Evolutionary conservation across 148 eudicot genomes (phyloP).

Genomic region (Vaccinium darrowii): DNA sequence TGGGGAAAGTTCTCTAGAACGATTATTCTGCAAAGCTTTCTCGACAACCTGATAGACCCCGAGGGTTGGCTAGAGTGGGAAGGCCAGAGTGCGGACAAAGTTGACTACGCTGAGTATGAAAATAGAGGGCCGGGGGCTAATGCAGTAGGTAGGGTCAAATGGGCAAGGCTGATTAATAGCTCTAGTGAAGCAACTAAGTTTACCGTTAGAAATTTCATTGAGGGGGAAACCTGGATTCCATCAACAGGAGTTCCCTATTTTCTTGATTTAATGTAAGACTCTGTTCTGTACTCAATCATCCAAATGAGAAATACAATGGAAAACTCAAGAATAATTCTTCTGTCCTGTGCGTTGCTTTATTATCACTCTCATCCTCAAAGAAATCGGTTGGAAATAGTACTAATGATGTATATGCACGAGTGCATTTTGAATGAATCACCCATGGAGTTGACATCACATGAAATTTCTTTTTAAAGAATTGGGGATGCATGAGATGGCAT

Average conservation of each 20-base stretch:
- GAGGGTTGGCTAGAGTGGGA: slow-evolving; percentile 36
- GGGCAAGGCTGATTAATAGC: too few species aligned
- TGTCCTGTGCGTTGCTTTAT: background rate
- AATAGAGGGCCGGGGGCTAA: slow-evolving; percentile 11
- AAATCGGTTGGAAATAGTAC: background rate
- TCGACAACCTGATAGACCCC: slow-evolving; percentile 29
- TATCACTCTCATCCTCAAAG: background rate
- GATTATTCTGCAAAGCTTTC: slow-evolving; percentile 29
- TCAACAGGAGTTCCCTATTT: background rate
- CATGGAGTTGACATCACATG: background rate
- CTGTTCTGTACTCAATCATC: background rate
- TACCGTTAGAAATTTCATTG: background rate
- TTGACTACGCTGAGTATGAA: slow-evolving; percentile 24
- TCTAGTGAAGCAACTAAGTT: background rate
- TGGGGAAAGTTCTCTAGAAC: slow-evolving; percentile 39
- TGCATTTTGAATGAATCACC: background rate
- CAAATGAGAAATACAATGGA: background rate
- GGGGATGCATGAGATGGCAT: background rate
- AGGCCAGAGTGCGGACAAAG: slow-evolving; percentile 22
- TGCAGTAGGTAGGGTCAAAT: slow-evolving; percentile 3
- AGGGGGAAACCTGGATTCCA: background rate
- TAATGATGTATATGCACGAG: background rate
- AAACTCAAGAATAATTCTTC: background rate
- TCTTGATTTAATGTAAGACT: background rate
- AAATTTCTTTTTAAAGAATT: background rate